Conservation (phyloP, 176 grass and related monocot genomes). For the Carex cristatella region DNA sequence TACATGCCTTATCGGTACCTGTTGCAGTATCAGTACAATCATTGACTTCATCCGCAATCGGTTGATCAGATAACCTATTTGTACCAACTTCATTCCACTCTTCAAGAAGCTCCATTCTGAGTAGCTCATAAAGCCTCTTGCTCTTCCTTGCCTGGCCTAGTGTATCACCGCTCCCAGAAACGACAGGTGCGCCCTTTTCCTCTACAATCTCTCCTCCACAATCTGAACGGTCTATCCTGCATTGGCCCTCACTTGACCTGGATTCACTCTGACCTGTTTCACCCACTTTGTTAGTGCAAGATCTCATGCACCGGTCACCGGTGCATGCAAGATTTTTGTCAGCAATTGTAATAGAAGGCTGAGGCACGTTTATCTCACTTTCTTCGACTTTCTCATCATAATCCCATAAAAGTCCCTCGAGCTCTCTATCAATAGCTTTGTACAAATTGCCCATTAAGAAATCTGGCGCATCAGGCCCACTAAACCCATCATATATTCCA, state of each 20-base stretch:
- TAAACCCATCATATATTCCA: slow-evolving; percentile 97
- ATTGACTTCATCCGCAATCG: neutral
- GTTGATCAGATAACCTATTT: slow-evolving; percentile 5
- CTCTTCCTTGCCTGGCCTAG: slow-evolving; percentile 47
- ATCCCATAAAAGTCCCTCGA: slow-evolving; percentile 78
- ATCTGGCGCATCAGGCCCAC: slow-evolving; percentile 82
- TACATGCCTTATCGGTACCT: slow-evolving; percentile 33
- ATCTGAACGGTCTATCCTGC: slow-evolving; percentile 31
- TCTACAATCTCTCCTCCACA: slow-evolving; percentile 36
- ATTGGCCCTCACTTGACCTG: slow-evolving; percentile 12
- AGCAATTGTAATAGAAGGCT: slow-evolving; percentile 36
- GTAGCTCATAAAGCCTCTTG: slow-evolving; percentile 79
- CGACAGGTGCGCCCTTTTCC: neutral
- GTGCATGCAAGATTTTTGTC: slow-evolving; percentile 8
- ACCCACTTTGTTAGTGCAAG: slow-evolving; percentile 20
- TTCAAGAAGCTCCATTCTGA: slow-evolving; percentile 69
- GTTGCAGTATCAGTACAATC: slow-evolving; percentile 18
- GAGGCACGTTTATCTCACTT: slow-evolving; percentile 22
- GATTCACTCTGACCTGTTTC: slow-evolving; percentile 24
- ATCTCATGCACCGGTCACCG: slow-evolving; percentile 20
- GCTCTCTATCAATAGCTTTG: slow-evolving; percentile 86
- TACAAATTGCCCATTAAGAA: slow-evolving; percentile 92
- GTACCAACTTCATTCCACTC: slow-evolving; percentile 38
- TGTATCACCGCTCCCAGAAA: slow-evolving; percentile 25
- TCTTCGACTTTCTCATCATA: slow-evolving; percentile 58